Base-by-base conservation (phyloP, 2,329 filamentous ascomycete genomes). In the Trichoderma sp. region DNA sequence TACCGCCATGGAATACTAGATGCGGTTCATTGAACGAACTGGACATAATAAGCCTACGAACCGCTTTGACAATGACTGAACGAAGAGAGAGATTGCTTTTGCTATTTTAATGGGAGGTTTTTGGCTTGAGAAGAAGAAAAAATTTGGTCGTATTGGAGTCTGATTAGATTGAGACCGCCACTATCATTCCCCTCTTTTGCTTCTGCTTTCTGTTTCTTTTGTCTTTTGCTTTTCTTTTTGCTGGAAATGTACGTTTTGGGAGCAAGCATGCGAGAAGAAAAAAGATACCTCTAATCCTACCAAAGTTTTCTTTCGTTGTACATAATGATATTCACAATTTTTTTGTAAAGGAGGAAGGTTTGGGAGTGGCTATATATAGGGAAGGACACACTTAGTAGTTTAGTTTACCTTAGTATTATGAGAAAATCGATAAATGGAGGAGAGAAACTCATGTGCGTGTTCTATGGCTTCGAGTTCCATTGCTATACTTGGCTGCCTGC, bases 1-100 rank as follows among this genome's bases (percentile, higher is more conserved):
- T 64, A 92, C 92, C 82, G 89, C 86, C 79, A 88, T 83, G 73
- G 95, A 98, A 90, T 98, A 98, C 90, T 98, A 96, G 83, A 59
- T 38, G 16, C 31, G 14, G 6, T 9, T 8, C n/a, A 21, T 33
- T 72, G 16, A 53, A 53, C 29, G 33, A 41, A 27, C 33, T 24
- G 53, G 45, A 53, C 14, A 50, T 29, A 16, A 27, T 18, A 69
- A 45, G 6, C 18, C 8, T 16, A n/a, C 11, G 12, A n/a, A 21
- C 29, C 38, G 24, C 33, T 21, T 50, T 16, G 6, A 38, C 31
- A n/a, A 68, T 33, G 29, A 65, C 33, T 71, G 31, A 53, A 27
- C 27, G 9, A 45, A 45, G 7, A 4, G 64, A 62, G 12, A 41
- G n/a, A 75, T 56, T 56, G 41, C 41, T n/a, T 45, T 50, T 29